A percentile compares a stretch with the other conserved stretches of the same genome.
Evolutionary conservation across 129 eudicot genomes (phyloP).

Genomic region (Silybum marianum): DNA sequence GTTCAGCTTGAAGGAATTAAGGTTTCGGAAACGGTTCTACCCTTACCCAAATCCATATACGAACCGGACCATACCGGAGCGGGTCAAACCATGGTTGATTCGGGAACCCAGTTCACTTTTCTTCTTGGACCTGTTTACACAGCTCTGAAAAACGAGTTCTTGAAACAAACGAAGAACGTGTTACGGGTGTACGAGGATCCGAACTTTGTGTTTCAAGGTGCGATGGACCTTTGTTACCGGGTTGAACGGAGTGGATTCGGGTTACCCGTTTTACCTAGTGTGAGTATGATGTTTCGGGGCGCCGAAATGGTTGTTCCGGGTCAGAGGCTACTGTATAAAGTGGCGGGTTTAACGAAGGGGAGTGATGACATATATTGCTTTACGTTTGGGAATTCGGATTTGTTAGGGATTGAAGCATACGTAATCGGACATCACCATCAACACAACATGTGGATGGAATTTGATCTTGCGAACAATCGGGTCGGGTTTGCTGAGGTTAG

Average conservation of each 20-base stretch:
- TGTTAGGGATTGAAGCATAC: conserved; percentile 76
- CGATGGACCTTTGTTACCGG: conserved; percentile 81
- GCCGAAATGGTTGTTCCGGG: conserved; percentile 70
- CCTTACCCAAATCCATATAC: conserved; percentile 67
- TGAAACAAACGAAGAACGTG: conserved; percentile 55
- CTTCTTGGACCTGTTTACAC: conserved; percentile 77
- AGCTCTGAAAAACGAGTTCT: conserved; percentile 60
- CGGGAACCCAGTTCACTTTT: conserved; percentile 85
- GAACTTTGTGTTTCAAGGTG: conserved; percentile 83
- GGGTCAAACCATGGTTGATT: conserved; percentile 91
- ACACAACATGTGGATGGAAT: conserved; percentile 88
- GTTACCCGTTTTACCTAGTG: conserved; percentile 62
- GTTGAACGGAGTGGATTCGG: conserved; percentile 38
- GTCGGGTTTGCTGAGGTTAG: conserved; percentile 82
- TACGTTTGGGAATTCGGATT: conserved; percentile 88
- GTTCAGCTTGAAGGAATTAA: conserved; percentile 79
- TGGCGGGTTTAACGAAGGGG: conserved; percentile 52
- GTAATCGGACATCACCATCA: conserved; percentile 93
- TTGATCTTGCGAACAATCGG: conserved; percentile 65
- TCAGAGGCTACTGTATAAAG: conserved; percentile 56
- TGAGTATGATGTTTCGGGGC: conserved; percentile 77
- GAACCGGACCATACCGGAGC: conserved; percentile 94
- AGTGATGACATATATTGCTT: conserved; percentile 70
- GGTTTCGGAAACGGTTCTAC: conserved; percentile 54
- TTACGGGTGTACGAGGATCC: conserved; percentile 67